Conservation (phyloP, 306 rosid genomes). For the Abrus pulchellus region DNA sequence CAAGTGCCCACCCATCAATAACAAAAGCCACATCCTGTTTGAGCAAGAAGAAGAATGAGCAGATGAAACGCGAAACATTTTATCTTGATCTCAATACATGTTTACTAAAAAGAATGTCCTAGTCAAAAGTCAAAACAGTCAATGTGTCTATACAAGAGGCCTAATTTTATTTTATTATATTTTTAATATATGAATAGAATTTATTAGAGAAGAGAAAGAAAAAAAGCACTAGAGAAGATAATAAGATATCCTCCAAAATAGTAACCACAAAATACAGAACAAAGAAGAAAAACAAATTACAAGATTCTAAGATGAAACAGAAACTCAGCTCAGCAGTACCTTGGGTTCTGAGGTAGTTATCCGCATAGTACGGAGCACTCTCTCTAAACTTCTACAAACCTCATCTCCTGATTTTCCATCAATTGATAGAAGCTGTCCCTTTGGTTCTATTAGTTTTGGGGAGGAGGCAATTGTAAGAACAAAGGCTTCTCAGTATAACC, state of each 20-base stretch:
- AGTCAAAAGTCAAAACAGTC: constrained; percentile 37
- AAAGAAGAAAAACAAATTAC: constrained; percentile 23
- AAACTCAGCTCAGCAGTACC: constrained; percentile 58
- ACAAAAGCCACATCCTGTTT: constrained; percentile 93
- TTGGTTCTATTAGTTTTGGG: constrained; percentile 73
- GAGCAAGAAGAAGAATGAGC: constrained; percentile 30
- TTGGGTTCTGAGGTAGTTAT: constrained; percentile 91
- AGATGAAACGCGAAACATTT: constrained; percentile 36
- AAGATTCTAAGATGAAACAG: constrained; percentile 34
- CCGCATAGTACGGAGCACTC: constrained; percentile 95
- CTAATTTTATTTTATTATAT: constrained; percentile 35
- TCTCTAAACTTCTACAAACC: constrained; percentile 85
- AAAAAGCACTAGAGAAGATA: constrained; percentile 28
- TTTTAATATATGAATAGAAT: constrained; percentile 7
- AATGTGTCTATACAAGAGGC: constrained; percentile 30
- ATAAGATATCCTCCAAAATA: constrained; percentile 37
- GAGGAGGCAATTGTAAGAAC: constrained; percentile 32
- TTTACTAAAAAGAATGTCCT: constrained; percentile 16
- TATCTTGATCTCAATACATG: constrained; percentile 9
- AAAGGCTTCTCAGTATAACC: constrained; percentile 26
- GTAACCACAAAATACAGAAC: constrained; percentile 17
- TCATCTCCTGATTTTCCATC: constrained; percentile 96
- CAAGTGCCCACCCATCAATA: constrained; percentile 99
- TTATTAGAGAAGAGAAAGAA: constrained; percentile 23
- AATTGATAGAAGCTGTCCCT: constrained; percentile 93